Conservation (phyloP, 257 asterid genomes). For the Perilla frutescens region DNA sequence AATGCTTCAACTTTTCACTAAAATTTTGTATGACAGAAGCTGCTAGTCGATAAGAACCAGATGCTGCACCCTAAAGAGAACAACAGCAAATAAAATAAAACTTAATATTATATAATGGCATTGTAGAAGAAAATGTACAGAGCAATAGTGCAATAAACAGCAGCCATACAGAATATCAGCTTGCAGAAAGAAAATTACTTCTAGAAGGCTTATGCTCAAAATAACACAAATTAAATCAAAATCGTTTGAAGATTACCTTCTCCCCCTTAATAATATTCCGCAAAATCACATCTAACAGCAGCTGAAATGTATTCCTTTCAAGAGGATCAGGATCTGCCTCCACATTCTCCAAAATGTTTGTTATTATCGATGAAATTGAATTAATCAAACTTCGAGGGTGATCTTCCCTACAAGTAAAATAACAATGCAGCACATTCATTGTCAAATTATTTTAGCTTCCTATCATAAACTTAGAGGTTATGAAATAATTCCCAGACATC, state of each 20-base stretch:
- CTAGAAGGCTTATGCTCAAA: slow-evolving; percentile 18
- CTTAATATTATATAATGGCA: slow-evolving; percentile 7
- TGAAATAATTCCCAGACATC: not conserved
- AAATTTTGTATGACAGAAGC: slow-evolving; percentile 63
- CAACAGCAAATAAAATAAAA: slow-evolving; percentile 30
- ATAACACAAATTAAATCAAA: slow-evolving; percentile 15
- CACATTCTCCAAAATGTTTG: slow-evolving; percentile 58
- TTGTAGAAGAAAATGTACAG: slow-evolving; percentile 21
- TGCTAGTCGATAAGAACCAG: slow-evolving; percentile 72
- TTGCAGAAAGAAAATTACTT: slow-evolving; percentile 3
- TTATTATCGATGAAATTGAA: slow-evolving; percentile 70
- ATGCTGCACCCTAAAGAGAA: slow-evolving; percentile 60
- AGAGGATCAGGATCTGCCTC: slow-evolving; percentile 54
- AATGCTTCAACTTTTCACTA: slow-evolving; percentile 59
- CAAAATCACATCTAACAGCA: slow-evolving; percentile 73
- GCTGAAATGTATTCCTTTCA: slow-evolving; percentile 52
- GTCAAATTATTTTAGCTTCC: slow-evolving; percentile 26
- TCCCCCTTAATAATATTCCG: slow-evolving; percentile 69
- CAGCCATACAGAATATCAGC: not conserved
- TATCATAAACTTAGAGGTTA: not conserved
- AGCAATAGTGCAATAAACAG: slow-evolving; percentile 15
- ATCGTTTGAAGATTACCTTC: slow-evolving; percentile 50
- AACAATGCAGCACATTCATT: slow-evolving; percentile 24
- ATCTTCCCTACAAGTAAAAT: slow-evolving; percentile 58
- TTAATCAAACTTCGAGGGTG: slow-evolving; percentile 69